Evolutionary conservation across 805 yeast species (phyloP).

Genomic region (Metschnikowia borealis): DNA sequence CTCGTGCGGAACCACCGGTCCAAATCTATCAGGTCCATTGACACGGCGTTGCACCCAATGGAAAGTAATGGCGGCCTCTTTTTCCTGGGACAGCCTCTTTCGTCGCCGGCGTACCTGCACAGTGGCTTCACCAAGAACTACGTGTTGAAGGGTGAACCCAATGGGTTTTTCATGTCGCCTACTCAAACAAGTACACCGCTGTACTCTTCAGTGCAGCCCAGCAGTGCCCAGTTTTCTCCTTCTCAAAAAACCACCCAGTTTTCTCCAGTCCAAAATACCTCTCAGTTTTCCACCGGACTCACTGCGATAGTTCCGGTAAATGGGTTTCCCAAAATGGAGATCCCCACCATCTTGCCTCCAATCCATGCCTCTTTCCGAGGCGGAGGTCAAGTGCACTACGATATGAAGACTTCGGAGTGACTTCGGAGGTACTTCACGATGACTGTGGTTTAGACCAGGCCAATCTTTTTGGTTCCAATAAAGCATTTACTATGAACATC

Average conservation of each 20-base stretch:
- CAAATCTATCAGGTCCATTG: slow-evolving; percentile 8
- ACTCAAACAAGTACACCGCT: background rate
- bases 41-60: background rate
- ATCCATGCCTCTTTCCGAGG: background rate
- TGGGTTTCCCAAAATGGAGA: background rate
- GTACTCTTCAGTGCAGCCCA: background rate
- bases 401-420: background rate
- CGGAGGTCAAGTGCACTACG: background rate
- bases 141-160: background rate
- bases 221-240: background rate
- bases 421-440: too few species aligned
- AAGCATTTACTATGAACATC: too few species aligned
- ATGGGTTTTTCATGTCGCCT: background rate
- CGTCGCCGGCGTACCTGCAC: background rate
- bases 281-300: background rate
- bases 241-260: background rate
- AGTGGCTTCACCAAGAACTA: background rate
- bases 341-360: slow-evolving; percentile 3
- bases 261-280: background rate
- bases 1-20: slow-evolving; percentile 7
- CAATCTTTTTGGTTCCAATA: too few species aligned
- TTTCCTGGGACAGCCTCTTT: background rate
- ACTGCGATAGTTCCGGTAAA: background rate
- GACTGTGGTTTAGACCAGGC: too few species aligned
- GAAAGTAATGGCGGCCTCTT: background rate